These are phyloP conservation scores for Lactarius akahatsu DNA, from an alignment of 768 basidiomycete genomes.

Conservation along the genomic window DNA sequence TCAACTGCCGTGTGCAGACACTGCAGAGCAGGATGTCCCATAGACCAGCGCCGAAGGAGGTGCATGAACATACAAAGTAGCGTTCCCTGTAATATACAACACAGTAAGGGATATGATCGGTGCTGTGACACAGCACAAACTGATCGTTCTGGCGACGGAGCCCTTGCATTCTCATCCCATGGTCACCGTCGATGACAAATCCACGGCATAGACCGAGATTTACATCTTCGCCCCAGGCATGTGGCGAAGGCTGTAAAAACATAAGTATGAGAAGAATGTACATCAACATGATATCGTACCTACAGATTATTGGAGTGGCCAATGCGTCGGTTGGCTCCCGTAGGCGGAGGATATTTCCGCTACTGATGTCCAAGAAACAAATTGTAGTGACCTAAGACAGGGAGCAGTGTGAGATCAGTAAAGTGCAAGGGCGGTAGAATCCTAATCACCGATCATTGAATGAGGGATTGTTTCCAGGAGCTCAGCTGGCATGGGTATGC, in stretches of 20 bases:
- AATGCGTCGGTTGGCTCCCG: not conserved
- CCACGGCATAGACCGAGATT: not conserved
- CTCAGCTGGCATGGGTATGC: not conserved
- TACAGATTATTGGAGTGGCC: not conserved
- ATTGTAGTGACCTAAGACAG: not conserved
- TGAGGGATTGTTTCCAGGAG: conserved; percentile 5
- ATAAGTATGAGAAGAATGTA: not conserved
- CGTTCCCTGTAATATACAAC: not conserved
- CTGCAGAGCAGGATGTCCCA: not conserved
- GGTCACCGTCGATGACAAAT: not conserved
- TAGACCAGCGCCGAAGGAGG: not conserved
- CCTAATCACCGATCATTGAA: not conserved
- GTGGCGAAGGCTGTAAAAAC: not conserved
- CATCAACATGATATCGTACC: not conserved
- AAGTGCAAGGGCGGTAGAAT: not conserved
- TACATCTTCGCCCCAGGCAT: not conserved
- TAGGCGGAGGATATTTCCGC: not conserved
- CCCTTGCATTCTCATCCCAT: not conserved
- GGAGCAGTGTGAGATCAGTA: not conserved
- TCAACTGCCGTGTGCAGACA: not conserved
- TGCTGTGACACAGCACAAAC: not conserved
- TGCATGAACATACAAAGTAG: not conserved
- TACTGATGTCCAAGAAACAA: conserved; percentile 1
- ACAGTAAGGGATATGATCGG: no score
- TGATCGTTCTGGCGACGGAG: not conserved